A percentile compares a stretch with the other conserved stretches of the same genome.
phyloP scores from a whole-genome alignment of 1,284 basidiomycete species.

The Serendipita sp. region DNA sequence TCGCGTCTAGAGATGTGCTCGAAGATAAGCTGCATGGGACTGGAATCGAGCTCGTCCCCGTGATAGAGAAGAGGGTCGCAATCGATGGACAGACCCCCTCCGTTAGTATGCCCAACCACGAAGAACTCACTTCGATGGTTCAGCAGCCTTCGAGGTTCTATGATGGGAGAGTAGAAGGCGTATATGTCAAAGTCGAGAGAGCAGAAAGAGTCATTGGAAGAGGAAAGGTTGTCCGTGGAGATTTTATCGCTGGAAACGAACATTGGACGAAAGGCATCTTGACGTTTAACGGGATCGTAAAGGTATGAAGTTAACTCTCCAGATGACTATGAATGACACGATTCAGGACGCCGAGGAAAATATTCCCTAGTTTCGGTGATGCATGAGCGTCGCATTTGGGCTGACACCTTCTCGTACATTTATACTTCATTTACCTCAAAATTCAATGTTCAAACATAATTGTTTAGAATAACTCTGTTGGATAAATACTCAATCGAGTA shows the following conservation, averaged over 20 bases:
- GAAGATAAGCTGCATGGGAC: conserved; percentile 25
- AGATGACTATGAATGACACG: too few relatives aligned
- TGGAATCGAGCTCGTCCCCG: conserved; percentile 30
- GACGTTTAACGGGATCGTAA: conserved; percentile 26
- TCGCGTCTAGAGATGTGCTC: conserved; percentile 28
- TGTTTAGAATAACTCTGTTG: too few relatives aligned
- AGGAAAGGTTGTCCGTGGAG: conserved; percentile 44
- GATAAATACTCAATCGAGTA: too few relatives aligned
- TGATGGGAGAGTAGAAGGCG: conserved; percentile 39
- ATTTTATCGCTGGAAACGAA: conserved; percentile 50
- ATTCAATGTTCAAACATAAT: too few relatives aligned
- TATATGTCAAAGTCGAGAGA: conserved; percentile 43
- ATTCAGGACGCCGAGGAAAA: too few relatives aligned
- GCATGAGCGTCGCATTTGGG: too few relatives aligned
- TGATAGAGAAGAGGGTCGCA: conserved; percentile 26
- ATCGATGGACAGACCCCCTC: background rate
- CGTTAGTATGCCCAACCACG: conserved; percentile 24
- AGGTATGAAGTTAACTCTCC: conserved; percentile 16
- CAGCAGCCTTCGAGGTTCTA: conserved; percentile 31
- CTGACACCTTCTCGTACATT: too few relatives aligned
- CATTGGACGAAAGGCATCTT: conserved; percentile 41
- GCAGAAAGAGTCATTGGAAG: conserved; percentile 28
- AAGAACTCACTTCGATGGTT: conserved; percentile 30
- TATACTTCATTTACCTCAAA: too few relatives aligned
- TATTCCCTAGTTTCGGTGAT: too few relatives aligned